phyloP scores from a whole-genome alignment of 179 eudicot genomes.

The Spergularia azorica region DNA sequence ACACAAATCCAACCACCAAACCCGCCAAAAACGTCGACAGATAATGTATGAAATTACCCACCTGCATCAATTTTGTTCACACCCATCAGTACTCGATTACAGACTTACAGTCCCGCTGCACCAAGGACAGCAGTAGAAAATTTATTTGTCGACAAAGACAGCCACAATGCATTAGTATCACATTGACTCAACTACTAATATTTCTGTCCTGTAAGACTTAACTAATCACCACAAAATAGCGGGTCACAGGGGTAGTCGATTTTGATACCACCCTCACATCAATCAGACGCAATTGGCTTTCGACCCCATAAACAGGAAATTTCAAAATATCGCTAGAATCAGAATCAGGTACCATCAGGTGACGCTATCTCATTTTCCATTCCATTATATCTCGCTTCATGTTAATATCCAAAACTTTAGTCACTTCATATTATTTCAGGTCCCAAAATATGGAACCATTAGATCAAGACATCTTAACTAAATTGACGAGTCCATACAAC shows the following conservation, averaged over 20 bases:
- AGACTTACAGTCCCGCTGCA: neutral
- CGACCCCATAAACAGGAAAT: neutral
- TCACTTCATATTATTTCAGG: neutral
- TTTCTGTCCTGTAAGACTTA: neutral
- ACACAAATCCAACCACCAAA: constrained; percentile 97
- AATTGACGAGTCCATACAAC: constrained; percentile 16
- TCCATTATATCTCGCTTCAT: neutral
- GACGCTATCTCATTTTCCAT: neutral
- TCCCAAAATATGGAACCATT: neutral
- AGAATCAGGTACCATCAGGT: neutral
- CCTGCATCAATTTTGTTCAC: constrained; percentile 44
- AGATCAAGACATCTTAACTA: constrained; percentile 15
- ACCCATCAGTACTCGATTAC: constrained; percentile 9
- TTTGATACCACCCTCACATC: neutral
- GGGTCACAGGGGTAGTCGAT: neutral
- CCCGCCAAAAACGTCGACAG: constrained; percentile 99
- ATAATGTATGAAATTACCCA: constrained; percentile 96
- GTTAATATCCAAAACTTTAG: neutral
- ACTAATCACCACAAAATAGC: neutral
- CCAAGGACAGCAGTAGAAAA: neutral
- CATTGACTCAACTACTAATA: neutral
- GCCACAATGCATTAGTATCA: neutral
- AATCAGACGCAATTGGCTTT: neutral
- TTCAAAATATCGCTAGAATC: neutral
- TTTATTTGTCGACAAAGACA: neutral